Evolutionary conservation across 345 rosid species (phyloP), one percentile per base, ranked within the genome.

Genomic region (Arabidopsis arenosa): DNA sequence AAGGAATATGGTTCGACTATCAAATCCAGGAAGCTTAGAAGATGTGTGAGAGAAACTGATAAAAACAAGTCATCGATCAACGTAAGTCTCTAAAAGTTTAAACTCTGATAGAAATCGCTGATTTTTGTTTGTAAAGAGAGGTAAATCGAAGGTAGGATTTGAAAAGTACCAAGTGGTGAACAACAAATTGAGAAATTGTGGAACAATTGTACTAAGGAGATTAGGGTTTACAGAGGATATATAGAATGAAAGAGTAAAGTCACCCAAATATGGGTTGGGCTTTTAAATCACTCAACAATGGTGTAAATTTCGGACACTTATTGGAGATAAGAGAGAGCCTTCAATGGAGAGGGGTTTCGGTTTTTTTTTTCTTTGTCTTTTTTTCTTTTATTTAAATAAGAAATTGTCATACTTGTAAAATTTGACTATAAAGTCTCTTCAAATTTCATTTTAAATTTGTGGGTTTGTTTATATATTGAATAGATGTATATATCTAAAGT

Each of bases 1-100:
- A 89, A 63, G 74, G 92, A 93, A 30, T 86, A 75, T 79, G 97
- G 97, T 28, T 28, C 32, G 0, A 86, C 81, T 44, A 80, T 84
- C 45, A 83, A 72, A 75, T 83, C 88, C 5, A 4, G 96, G 67
- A 75, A 85, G 67, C 77, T 84, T 28, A 66, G 76, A 72, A 91
- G 91, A 93, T 87, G 86, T 80, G 96, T 89, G 35, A 84, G 98
- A 73, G 91, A 87, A 87, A 91, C 94, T 61, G 94, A 96, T 93
- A 70, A 80, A 7, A 2, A 3, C 49, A 7, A 54, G 15, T n/a
- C 5, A 54, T 26, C 15, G 15, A 54, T 35, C 1, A 54, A 53
- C 58, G 12, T 53, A 11, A 2, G 6, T 7, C 11, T 15, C 26
- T 2, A 0, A 15, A 6, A 45, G 5, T 23, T 45, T 9, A n/a